Evolutionary conservation across 257 asterid species (phyloP).

Genomic region (Scutellaria baicalensis): DNA sequence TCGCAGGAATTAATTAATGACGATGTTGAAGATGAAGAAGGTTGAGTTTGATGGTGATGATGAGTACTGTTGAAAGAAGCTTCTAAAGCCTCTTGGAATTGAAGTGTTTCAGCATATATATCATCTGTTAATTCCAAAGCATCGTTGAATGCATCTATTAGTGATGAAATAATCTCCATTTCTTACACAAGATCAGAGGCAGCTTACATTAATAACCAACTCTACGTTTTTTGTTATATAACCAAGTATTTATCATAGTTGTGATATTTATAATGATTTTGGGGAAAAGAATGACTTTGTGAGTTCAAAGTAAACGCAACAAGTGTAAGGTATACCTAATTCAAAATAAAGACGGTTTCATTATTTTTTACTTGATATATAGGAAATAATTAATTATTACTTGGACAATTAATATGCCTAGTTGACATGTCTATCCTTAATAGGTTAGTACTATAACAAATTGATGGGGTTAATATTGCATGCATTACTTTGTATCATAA

Average conservation of each 20-base stretch:
- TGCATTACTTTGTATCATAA: too few species aligned
- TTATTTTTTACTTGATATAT: too few species aligned
- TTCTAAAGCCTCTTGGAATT: conserved; percentile 20
- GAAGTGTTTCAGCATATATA: conserved; percentile 15
- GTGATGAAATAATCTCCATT: conserved; percentile 13
- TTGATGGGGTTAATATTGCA: too few species aligned
- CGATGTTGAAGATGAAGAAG: neutral
- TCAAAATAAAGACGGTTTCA: neutral
- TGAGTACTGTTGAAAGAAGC: conserved; percentile 10
- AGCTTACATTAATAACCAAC: too few species aligned
- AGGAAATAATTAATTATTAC: too few species aligned
- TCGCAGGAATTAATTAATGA: conserved; percentile 8
- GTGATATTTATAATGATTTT: neutral
- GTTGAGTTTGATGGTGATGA: neutral
- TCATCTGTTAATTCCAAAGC: neutral
- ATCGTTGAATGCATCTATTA: conserved; percentile 4
- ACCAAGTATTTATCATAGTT: neutral
- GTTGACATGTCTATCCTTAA: neutral
- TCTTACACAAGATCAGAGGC: neutral
- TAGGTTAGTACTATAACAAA: too few species aligned
- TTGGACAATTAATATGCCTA: neutral
- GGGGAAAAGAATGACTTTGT: neutral
- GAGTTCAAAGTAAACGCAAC: neutral
- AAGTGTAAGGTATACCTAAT: neutral
- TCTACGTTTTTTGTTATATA: neutral